Evolutionary conservation across 768 basidiomycete genomes (phyloP), one percentile per base, ranked within the genome.

Genomic region (Panaeolus cyanescens): DNA sequence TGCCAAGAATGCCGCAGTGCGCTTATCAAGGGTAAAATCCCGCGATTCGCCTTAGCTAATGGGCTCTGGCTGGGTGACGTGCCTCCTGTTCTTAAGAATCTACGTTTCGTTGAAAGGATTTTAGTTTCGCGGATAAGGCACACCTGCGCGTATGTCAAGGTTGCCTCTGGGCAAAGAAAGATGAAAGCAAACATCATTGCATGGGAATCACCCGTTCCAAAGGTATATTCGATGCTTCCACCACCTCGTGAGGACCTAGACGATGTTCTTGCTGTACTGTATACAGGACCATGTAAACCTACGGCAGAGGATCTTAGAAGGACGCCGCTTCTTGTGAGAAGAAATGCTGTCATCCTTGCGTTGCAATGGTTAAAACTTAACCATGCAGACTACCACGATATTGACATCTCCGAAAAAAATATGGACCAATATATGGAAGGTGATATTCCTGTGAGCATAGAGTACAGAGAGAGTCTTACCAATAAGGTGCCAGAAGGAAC

Each of bases 311-410:
- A 61, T 62, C 64, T 70, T 22, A 59, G 63, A 32, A 57, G 70
- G 3, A 65, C 73, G 13, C 65, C 74, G 2, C 62, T 73, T 15
- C 61, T 75, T 8, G 74, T 78, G 1, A 56, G 74, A 5, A 36
- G 66, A 3, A 67, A 68, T 3, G 59, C 59, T 2, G 75, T 77
- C 0, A 25, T 31, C 1, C n/a, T 39, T 0, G 77, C 77, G 0
- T 53, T 80, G 5, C 65, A 75, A 36, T 78, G 77, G 77, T 58
- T 79, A 13, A 74, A 69, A 34, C 32, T 75, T 0, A 79, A 79
- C 60, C 76, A 78, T 62, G 1, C 10, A 0, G 72, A 73, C 50
- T 80, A 79, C 60, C 20, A 7, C 15, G 74, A 77, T 54, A 36
- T 78, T 1, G 45, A 63, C 0, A 75, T 78, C 19, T 72, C 72